Base-by-base conservation (phyloP, 2,329 filamentous ascomycete species). In the Cladophialophora carrionii region DNA sequence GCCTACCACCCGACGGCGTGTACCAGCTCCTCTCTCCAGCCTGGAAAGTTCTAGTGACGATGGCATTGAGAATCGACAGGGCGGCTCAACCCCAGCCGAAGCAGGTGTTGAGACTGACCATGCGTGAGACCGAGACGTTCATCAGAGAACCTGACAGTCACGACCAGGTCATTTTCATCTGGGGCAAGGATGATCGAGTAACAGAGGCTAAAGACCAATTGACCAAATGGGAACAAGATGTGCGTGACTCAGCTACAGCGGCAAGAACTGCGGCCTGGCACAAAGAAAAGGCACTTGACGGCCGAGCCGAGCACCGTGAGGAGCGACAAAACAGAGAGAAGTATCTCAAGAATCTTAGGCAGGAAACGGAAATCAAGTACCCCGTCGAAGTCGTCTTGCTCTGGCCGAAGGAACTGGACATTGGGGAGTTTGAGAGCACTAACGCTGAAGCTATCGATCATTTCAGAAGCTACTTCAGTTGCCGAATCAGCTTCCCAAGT, bases 401-500 rank as follows among this genome's bases (percentile, higher is more conserved):
- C 9, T 72, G 71, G 71, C 70, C 71, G 12, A 59, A 65, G 29
- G 65, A 66, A 2, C 60, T 70, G 32, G 69, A 71, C 31, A 64
- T 71, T 8, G 57, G 68, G 26, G 61, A 68, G n/a, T 71, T 71
- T 31, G 55, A 67, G 22, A 59, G 34, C 9, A 43, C 56, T 12
- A 57, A 70, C 24, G 26, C 52, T n/a, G 54, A 58, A 9, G 57
- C 63, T 10, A 49, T 72, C 12, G 63, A 68, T 24, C 59, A 67
- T 4, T 56, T 72, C 4, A 52, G 65, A 53, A 37, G 31, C 46
- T 56, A 48, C 14, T 68, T 58, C 29, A 24, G 41, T 29, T 71
- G 70, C 43, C 53, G 53, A 14, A 71, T 72, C 48, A 58, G 29
- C 12, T 65, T 68, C 52, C 31, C 46, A 12, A 2, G n/a, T 8